Conservation (phyloP, 257 asterid species). For the Penstemon barbatus region DNA sequence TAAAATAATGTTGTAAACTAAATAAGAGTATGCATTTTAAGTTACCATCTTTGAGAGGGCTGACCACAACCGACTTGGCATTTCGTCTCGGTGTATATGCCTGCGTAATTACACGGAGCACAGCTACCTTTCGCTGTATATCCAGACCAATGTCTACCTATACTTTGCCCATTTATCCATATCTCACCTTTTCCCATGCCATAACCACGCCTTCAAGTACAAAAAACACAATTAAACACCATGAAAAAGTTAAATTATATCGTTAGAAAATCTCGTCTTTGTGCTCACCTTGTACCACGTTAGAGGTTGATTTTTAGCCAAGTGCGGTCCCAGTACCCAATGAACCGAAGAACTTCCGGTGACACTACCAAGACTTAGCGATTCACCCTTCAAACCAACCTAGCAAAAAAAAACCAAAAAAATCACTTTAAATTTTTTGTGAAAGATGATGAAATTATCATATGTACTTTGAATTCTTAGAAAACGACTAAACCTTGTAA, state of each 20-base stretch:
- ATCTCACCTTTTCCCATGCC: conserved; percentile 94
- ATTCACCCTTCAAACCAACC: conserved; percentile 88
- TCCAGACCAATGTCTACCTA: conserved; percentile 94
- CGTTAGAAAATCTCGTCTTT: neutral
- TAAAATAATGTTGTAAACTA: neutral
- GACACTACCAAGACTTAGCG: conserved; percentile 45
- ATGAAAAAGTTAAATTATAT: too few species aligned
- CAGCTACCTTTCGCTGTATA: conserved; percentile 77
- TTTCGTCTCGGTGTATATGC: conserved; percentile 66
- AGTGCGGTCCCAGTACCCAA: conserved; percentile 58
- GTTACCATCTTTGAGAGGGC: conserved; percentile 95
- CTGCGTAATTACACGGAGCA: conserved; percentile 66
- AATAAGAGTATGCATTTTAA: neutral
- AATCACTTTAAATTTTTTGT: neutral
- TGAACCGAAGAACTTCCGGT: conserved; percentile 78
- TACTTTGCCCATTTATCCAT: conserved; percentile 86
- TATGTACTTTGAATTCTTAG: too few species aligned
- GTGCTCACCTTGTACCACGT: conserved; percentile 92
- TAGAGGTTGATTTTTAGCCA: conserved; percentile 76
- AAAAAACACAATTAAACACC: neutral
- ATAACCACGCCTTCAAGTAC: conserved; percentile 49
- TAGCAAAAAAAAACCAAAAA: conserved; percentile 28
- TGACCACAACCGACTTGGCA: conserved; percentile 69
- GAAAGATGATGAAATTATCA: neutral
- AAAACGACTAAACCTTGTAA: conserved; percentile 50